These are phyloP conservation scores for Wickerhamomyces queroliae DNA, from an alignment of 805 yeast species.

Conservation along the genomic window DNA sequence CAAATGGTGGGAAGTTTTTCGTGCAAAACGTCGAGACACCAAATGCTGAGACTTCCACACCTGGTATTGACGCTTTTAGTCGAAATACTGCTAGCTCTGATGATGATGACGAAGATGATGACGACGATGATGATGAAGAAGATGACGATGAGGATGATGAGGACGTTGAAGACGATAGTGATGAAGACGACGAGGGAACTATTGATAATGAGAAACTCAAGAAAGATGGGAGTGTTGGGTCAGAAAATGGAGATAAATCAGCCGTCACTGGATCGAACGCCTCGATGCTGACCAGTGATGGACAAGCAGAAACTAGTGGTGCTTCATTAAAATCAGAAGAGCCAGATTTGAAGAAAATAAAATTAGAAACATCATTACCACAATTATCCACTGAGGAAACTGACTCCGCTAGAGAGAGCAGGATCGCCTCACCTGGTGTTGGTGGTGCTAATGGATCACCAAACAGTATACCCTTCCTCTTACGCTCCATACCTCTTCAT, in stretches of 20 bases:
- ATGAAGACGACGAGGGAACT: conserved; percentile 5
- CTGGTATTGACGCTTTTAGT: conserved; percentile 13
- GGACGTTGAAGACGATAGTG: conserved; percentile 4
- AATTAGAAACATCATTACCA: neutral
- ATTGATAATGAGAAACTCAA: conserved; percentile 2
- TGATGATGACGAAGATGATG: conserved; percentile 11
- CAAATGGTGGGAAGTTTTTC: conserved; percentile 85
- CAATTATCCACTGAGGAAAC: conserved; percentile 1
- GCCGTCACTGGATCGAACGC: neutral
- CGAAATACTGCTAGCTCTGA: conserved; percentile 20
- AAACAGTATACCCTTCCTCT: conserved; percentile 62
- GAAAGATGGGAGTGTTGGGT: neutral
- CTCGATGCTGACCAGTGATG: neutral
- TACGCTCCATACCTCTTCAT: conserved; percentile 56
- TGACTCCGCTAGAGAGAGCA: conserved; percentile 10
- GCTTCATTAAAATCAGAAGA: conserved; percentile 9
- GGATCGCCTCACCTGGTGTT: conserved; percentile 32
- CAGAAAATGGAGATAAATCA: neutral
- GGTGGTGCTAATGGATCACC: conserved; percentile 24
- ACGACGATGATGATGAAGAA: conserved; percentile 12
- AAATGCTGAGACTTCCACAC: conserved; percentile 16
- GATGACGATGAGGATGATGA: conserved; percentile 10
- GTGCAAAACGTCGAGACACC: conserved; percentile 29
- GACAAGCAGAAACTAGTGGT: neutral
- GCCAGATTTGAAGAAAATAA: neutral